Evolutionary conservation across 331 rosid species (phyloP).

Genomic region (Phaseolus coccineus): DNA sequence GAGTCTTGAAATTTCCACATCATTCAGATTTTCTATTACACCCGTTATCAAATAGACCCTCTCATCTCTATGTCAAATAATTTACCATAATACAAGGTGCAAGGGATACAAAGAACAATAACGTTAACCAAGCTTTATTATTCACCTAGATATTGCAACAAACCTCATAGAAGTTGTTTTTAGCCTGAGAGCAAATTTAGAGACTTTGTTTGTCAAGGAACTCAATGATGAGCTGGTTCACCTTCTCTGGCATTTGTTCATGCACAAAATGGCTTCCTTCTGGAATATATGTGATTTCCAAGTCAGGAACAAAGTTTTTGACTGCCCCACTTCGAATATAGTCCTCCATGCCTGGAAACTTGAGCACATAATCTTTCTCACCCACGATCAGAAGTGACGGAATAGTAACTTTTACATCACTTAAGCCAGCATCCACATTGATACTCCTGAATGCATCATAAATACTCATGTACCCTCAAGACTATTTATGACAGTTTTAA

Average conservation of each 20-base stretch:
- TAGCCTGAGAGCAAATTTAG: conserved; percentile 13
- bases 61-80: no score
- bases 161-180: background rate
- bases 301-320: conserved; percentile 62
- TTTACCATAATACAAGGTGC: no score
- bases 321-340: conserved; percentile 57
- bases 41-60: no score
- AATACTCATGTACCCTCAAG: background rate
- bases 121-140: no score
- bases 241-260: conserved; percentile 59
- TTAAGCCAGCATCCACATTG: conserved; percentile 49
- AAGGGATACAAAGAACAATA: no score
- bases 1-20: no score
- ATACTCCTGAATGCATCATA: conserved; percentile 46
- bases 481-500: background rate
- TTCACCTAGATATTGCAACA: background rate
- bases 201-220: conserved; percentile 58
- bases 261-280: conserved; percentile 70
- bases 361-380: conserved; percentile 61
- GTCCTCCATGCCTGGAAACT: conserved; percentile 62
- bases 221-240: conserved; percentile 54
- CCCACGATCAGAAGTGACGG: conserved; percentile 65
- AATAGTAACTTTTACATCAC: conserved; percentile 55
- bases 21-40: no score
- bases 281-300: conserved; percentile 54